These are phyloP conservation scores for Cladochytrium tenue DNA, from an alignment of 371 early-diverging fungal genomes.

Conservation along the genomic window DNA sequence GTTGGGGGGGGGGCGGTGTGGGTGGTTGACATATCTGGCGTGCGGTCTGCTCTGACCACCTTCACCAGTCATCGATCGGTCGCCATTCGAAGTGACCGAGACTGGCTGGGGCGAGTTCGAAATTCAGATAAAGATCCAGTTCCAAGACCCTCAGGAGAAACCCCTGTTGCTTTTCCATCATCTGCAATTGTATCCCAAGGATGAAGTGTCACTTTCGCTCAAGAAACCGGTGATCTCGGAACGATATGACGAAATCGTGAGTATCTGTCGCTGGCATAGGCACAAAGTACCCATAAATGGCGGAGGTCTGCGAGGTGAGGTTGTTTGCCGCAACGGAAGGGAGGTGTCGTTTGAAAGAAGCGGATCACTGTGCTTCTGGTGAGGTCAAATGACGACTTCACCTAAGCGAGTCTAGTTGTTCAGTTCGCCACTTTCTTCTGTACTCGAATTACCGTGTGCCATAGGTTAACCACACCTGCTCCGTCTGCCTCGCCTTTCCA, in stretches of 20 bases:
- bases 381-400: no score
- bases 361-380: no score
- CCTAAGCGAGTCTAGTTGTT: no score
- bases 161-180: constrained; percentile 82
- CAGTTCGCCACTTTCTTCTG: not conserved
- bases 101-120: constrained; percentile 99
- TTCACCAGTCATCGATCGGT: constrained; percentile 66
- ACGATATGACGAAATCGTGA: constrained; percentile 76
- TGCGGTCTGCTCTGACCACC: not conserved
- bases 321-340: not conserved
- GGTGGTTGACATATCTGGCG: not conserved
- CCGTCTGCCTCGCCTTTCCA: not conserved
- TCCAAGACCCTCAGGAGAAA: constrained; percentile 79
- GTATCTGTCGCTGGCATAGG: constrained; percentile 1
- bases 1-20: no score
- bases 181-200: constrained; percentile 59
- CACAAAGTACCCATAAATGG: not conserved
- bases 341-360: not conserved
- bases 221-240: constrained; percentile 41
- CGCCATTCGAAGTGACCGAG: constrained; percentile 91
- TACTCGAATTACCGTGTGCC: constrained; percentile 14
- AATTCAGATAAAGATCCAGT: constrained; percentile 86
- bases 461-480: not conserved
- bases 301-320: no score
- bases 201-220: constrained; percentile 11